Evolutionary conservation across 257 asterid species (phyloP), one percentile per base, ranked within the genome.

Genomic region (Perilla frutescens): DNA sequence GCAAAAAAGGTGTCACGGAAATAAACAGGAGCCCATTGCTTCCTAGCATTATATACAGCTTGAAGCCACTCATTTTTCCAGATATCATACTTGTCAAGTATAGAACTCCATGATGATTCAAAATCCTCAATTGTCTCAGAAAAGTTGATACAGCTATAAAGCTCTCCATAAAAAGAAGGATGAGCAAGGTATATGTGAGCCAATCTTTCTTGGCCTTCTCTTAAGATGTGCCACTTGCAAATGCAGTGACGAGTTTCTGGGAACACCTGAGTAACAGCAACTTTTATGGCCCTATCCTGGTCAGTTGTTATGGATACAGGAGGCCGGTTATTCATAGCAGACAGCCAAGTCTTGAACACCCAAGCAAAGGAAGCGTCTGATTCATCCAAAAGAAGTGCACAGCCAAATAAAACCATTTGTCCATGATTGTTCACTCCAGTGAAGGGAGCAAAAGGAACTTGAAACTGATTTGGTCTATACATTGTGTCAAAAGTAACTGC

Each of bases 1-100:
- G 91, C 93, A 77, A 88, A 90, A 77, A 90, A 88, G 8, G 91
- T 81, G 82, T 84, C 87, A 41, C 91, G 93, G 53, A 88, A 88
- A 85, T 88, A 91, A 72, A 87, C 93, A 44, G 97, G 97, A 72
- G 89, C 96, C 96, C 96, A 88, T 84, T 88, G 97, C 80, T 80
- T 70, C 82, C 91, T 90, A 61, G 96, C 96, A 80, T 84, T 91
- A 85, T 88, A 88, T 50, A 91, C 89, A 61, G 93, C 90, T 80
- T 85, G 91, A 80, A 91, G 97, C 96, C 97, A 91, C 74, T 91
- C 90, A 67, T 88, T 84, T 79, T 82, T 83, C 55, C 20, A 41
- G 66, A 88, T 79, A 77, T 83, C 82, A 79, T 85, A 91, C 80
- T 76, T 87, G 68, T 85, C 89, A 15, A 91, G 87, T 70, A 87